Base-by-base conservation (phyloP, 768 basidiomycete species). In the Russula vinacea region DNA sequence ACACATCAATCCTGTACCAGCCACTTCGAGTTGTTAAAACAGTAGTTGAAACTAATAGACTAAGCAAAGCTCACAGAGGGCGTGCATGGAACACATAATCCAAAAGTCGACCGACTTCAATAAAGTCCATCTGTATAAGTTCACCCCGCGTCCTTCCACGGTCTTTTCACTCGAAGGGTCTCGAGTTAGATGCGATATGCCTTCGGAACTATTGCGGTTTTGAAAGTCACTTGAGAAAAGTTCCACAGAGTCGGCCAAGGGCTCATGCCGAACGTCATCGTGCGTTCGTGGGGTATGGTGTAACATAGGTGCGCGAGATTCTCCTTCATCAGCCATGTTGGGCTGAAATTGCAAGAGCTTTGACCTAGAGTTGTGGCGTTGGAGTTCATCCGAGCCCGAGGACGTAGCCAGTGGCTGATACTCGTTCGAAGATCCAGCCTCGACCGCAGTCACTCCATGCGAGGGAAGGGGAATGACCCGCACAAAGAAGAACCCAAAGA, bases 1-100 rank as follows among this genome's bases (percentile, higher is more conserved):
- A 87, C 86, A 92, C 86, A 89, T 90, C 44, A 92, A 62, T 3
- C 90, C 89, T 13, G 84, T 88, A 11, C 90, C 90, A 60, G 84
- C 83, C 67, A 90, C 87, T 87, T 61, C 32, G 61, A 53, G 22
- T 17, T 17, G 29, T 61, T 42, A 56, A 26, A n/a, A 17, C 33
- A 10, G 4, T n/a, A 35, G n/a, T 58, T 37, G 35, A 57, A n/a
- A 4, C 51, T 22, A 4, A 42, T 19, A 33, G 19, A 22, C n/a
- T 17, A 53, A 22, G 52, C 33, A 29, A 22, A 5, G 78, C 86
- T 62, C 69, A 89, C 87, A 74, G 32, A 88, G 74, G 0, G 80
- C 78, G 39, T 85, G 78, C 35, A 87, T 83, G 0, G 68, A 56
- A 59, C 82, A 84, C 22, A 90, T 68, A 17, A 89, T 70, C 81